Conservation (phyloP, 306 rosid genomes). For the Pyrus pyrifolia region DNA sequence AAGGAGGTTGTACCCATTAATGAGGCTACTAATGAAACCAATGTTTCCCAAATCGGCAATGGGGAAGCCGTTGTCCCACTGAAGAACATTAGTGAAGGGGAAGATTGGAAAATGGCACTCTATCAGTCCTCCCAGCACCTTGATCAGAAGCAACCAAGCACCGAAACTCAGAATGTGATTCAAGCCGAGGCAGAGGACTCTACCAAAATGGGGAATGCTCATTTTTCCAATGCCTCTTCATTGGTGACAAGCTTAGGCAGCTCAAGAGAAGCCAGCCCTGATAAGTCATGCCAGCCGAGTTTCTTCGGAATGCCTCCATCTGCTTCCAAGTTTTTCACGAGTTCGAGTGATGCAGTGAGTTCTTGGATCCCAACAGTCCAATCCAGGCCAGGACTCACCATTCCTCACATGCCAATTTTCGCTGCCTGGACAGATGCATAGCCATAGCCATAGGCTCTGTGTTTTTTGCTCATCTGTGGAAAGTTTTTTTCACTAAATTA, state of each 20-base stretch:
- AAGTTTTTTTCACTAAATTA: slow-evolving; percentile 24
- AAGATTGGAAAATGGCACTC: slow-evolving; percentile 53
- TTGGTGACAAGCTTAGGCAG: slow-evolving; percentile 64
- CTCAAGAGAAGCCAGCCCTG: slow-evolving; percentile 73
- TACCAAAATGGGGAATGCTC: slow-evolving; percentile 32
- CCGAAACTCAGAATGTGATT: slow-evolving; percentile 26
- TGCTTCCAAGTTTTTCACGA: slow-evolving; percentile 35
- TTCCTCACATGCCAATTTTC: slow-evolving; percentile 71
- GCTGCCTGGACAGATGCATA: slow-evolving; percentile 69
- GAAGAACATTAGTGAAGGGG: slow-evolving; percentile 32
- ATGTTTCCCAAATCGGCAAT: slow-evolving; percentile 15
- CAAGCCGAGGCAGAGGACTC: slow-evolving; percentile 41
- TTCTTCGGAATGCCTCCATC: slow-evolving; percentile 46
- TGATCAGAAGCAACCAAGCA: slow-evolving; percentile 27
- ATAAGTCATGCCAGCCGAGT: slow-evolving; percentile 40
- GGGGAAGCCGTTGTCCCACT: slow-evolving; percentile 27
- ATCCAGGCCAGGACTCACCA: slow-evolving; percentile 43
- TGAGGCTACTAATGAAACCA: slow-evolving; percentile 29
- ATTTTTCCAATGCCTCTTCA: slow-evolving; percentile 63
- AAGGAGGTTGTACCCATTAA: slow-evolving; percentile 22
- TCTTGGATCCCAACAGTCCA: slow-evolving; percentile 62
- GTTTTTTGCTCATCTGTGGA: slow-evolving; percentile 3
- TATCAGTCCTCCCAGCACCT: slow-evolving; percentile 43
- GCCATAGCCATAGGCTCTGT: neutral
- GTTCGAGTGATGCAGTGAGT: slow-evolving; percentile 33